Percentiles rank a stretch among this genome's conserved stretches.
Conservation (phyloP, 2,329 filamentous ascomycete species). For the Calonectria multiphialidica region DNA sequence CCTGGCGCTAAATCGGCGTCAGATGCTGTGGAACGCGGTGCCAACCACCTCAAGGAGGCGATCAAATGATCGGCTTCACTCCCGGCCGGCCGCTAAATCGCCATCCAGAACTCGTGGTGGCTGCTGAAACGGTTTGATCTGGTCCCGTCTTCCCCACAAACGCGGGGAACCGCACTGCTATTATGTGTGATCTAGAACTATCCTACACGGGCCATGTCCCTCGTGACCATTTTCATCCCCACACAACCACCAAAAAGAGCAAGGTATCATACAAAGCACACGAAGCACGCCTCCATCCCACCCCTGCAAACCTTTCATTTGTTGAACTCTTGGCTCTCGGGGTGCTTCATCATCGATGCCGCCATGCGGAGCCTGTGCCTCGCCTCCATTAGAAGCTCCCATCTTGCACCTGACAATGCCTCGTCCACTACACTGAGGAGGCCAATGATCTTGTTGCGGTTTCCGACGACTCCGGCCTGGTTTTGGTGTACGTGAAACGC, state of each 20-base stretch:
- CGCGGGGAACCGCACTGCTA: not conserved
- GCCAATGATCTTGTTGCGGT: slow-evolving; percentile 43
- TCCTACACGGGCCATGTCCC: slow-evolving; percentile 5
- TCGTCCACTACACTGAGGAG: slow-evolving; percentile 42
- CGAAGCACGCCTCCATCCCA: not conserved
- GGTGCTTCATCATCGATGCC: slow-evolving; percentile 43
- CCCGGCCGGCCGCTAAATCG: not conserved
- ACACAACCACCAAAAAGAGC: not conserved
- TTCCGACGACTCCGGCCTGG: slow-evolving; percentile 43
- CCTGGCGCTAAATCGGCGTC: not conserved
- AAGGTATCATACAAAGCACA: not conserved
- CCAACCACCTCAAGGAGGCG: not conserved
- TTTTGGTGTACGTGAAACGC: slow-evolving; percentile 44
- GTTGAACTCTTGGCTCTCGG: slow-evolving; percentile 36
- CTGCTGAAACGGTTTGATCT: not conserved
- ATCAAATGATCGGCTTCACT: slow-evolving; percentile 7
- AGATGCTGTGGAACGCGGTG: not conserved
- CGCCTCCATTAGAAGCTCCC: slow-evolving; percentile 43
- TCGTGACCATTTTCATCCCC: slow-evolving; percentile 2
- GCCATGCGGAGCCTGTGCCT: slow-evolving; percentile 42
- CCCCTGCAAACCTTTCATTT: not conserved
- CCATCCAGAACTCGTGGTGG: not conserved
- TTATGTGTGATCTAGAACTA: not conserved
- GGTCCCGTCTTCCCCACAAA: not conserved
- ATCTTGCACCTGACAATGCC: slow-evolving; percentile 38